A percentile compares a stretch with the other conserved stretches of the same genome.
Conservation (phyloP, 2,329 filamentous ascomycete genomes). For the Hypomyces rosellus region DNA sequence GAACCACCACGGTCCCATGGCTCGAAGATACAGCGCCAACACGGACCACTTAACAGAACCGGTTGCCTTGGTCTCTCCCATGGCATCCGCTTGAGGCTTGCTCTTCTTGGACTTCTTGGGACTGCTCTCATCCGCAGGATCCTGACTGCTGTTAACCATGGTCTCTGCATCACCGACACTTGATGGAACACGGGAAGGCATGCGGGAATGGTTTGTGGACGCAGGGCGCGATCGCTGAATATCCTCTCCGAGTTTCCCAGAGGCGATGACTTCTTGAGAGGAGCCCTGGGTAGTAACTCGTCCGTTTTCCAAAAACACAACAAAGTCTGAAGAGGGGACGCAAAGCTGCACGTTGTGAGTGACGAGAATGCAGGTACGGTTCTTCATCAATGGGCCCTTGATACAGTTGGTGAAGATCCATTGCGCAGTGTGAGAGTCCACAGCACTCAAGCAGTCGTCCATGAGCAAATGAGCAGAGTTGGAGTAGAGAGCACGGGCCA, state of each 20-base stretch:
- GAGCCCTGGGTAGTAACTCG: slow-evolving; percentile 71
- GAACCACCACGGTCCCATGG: slow-evolving; percentile 98
- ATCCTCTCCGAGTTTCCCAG: slow-evolving; percentile 86
- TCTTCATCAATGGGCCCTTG: slow-evolving; percentile 78
- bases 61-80: slow-evolving; percentile 71
- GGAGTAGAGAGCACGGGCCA: slow-evolving; percentile 95
- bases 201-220: slow-evolving; percentile 64
- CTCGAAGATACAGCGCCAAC: slow-evolving; percentile 73
- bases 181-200: slow-evolving; percentile 73
- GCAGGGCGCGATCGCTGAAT: slow-evolving; percentile 64
- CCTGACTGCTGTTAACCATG: slow-evolving; percentile 44
- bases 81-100: slow-evolving; percentile 43
- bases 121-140: slow-evolving; percentile 39
- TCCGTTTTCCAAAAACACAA: slow-evolving; percentile 84
- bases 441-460: slow-evolving; percentile 92
- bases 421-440: slow-evolving; percentile 94
- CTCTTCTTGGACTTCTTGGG: slow-evolving; percentile 43
- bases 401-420: slow-evolving; percentile 97
- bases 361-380: slow-evolving; percentile 87
- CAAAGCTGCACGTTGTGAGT: slow-evolving; percentile 93
- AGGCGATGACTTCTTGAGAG: slow-evolving; percentile 69
- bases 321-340: slow-evolving; percentile 70
- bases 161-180: slow-evolving; percentile 62
- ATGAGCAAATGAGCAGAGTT: slow-evolving; percentile 85
- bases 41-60: slow-evolving; percentile 86